Evolutionary conservation across 768 basidiomycete species (phyloP).

Genomic region (Tremella fuciformis): DNA sequence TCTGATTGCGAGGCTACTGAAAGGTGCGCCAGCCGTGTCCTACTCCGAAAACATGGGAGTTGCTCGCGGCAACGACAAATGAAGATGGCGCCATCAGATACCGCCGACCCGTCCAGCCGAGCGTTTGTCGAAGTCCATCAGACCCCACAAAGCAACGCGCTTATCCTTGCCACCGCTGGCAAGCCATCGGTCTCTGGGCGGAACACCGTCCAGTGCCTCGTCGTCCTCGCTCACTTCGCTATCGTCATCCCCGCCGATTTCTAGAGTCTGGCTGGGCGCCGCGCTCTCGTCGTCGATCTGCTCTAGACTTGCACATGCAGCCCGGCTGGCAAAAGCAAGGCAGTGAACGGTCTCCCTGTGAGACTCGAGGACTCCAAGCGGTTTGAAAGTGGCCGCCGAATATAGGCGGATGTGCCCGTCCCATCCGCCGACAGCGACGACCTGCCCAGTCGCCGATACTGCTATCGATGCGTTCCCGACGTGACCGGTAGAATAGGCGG

Average conservation of each 20-base stretch:
- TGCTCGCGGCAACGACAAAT: too few species aligned
- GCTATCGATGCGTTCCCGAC: slow-evolving; percentile 76
- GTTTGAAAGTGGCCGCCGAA: slow-evolving; percentile 72
- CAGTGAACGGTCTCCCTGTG: slow-evolving; percentile 77
- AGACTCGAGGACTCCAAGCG: slow-evolving; percentile 77
- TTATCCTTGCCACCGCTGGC: slow-evolving; percentile 65
- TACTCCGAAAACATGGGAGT: too few species aligned
- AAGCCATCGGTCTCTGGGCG: slow-evolving; percentile 60
- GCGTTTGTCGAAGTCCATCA: slow-evolving; percentile 47
- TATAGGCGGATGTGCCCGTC: slow-evolving; percentile 82
- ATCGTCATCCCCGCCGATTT: slow-evolving; percentile 55
- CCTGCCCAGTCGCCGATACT: slow-evolving; percentile 68
- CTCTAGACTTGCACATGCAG: neutral
- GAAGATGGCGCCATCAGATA: too few species aligned
- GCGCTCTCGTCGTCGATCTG: neutral
- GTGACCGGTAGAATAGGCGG: slow-evolving; percentile 64
- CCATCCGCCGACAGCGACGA: slow-evolving; percentile 90
- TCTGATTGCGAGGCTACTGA: too few species aligned
- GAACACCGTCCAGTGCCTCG: slow-evolving; percentile 53
- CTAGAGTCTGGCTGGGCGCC: slow-evolving; percentile 24
- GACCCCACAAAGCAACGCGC: slow-evolving; percentile 69
- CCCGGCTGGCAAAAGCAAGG: slow-evolving; percentile 63
- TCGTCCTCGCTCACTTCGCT: slow-evolving; percentile 56
- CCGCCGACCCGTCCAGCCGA: too few species aligned
- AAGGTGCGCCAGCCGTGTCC: too few species aligned